Percentiles rank a stretch among this genome's conserved stretches.
Evolutionary conservation across 148 eudicot species (phyloP).

Genomic region (Rhododendron henanense): DNA sequence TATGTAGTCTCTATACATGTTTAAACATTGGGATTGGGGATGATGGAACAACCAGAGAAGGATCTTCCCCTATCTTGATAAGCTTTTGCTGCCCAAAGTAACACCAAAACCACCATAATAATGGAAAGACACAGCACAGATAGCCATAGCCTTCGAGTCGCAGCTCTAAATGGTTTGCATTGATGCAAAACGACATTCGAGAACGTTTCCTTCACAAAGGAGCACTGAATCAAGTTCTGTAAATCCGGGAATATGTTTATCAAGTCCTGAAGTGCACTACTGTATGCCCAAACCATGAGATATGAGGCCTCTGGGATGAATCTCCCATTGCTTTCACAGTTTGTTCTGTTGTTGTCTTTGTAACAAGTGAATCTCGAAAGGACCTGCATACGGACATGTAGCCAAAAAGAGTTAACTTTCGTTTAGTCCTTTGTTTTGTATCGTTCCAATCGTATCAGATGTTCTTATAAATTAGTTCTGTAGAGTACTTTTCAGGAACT

Average conservation of each 20-base stretch:
- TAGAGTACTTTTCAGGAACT: background rate
- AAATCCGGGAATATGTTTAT: slow-evolving; percentile 57
- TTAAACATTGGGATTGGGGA: slow-evolving; percentile 25
- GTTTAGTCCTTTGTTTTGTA: background rate
- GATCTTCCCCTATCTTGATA: slow-evolving; percentile 36
- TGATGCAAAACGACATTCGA: slow-evolving; percentile 37
- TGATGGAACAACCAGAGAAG: slow-evolving; percentile 38
- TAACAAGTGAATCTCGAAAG: slow-evolving; percentile 63
- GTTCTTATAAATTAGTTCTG: background rate
- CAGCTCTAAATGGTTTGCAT: slow-evolving; percentile 44
- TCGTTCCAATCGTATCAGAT: too few relatives aligned
- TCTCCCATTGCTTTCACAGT: slow-evolving; percentile 31
- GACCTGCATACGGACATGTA: slow-evolving; percentile 33
- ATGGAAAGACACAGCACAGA: slow-evolving; percentile 49
- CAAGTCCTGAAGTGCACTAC: slow-evolving; percentile 46
- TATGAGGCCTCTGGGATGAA: slow-evolving; percentile 41
- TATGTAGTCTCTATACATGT: background rate
- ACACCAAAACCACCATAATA: slow-evolving; percentile 38
- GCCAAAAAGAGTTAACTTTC: background rate
- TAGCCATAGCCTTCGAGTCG: slow-evolving; percentile 44
- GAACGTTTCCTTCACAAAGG: slow-evolving; percentile 40
- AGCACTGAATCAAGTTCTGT: slow-evolving; percentile 45
- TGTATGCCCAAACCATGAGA: slow-evolving; percentile 48
- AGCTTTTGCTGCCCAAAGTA: slow-evolving; percentile 53
- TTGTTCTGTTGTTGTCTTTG: slow-evolving; percentile 4